Evolutionary conservation across 2,329 filamentous ascomycete genomes (phyloP).

Genomic region (Colletotrichum sp.): DNA sequence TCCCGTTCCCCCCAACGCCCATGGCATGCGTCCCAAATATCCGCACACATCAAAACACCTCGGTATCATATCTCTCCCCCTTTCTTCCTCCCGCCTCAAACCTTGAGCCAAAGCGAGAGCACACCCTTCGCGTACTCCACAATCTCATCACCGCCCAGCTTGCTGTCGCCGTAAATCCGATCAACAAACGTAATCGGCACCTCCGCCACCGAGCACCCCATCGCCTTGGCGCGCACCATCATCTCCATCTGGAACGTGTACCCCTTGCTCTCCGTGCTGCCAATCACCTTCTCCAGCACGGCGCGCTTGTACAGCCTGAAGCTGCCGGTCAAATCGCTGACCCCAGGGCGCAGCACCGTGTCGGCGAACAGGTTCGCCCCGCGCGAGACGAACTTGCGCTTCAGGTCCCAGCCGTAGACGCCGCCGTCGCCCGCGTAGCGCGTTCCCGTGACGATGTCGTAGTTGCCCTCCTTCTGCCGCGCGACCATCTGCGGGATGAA

Average conservation of each 20-base stretch:
- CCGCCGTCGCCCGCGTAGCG: constrained; percentile 89
- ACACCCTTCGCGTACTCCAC: constrained; percentile 94
- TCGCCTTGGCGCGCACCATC: constrained; percentile 96
- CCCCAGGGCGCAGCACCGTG: constrained; percentile 88
- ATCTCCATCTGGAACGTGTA: constrained; percentile 99
- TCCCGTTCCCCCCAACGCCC: constrained; percentile 21
- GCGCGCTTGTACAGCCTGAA: constrained; percentile 94
- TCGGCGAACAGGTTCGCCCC: constrained; percentile 96
- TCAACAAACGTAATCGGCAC: constrained; percentile 98
- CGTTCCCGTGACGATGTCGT: constrained; percentile 97
- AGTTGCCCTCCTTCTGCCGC: constrained; percentile 76
- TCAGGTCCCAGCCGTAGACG: constrained; percentile 96
- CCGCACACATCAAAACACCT: background rate
- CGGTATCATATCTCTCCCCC: background rate
- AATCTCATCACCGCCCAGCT: constrained; percentile 94
- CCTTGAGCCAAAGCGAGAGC: constrained; percentile 77
- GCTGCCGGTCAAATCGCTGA: constrained; percentile 93
- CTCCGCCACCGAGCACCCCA: constrained; percentile 93
- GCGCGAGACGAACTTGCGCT: constrained; percentile 82
- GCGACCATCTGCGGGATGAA: constrained; percentile 96
- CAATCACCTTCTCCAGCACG: constrained; percentile 88
- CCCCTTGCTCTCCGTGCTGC: constrained; percentile 90
- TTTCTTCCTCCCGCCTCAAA: constrained; percentile 44
- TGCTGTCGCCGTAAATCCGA: constrained; percentile 91
- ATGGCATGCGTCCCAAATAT: background rate